Conservation (phyloP, 306 rosid genomes). For the Acacia melanoxylon region DNA sequence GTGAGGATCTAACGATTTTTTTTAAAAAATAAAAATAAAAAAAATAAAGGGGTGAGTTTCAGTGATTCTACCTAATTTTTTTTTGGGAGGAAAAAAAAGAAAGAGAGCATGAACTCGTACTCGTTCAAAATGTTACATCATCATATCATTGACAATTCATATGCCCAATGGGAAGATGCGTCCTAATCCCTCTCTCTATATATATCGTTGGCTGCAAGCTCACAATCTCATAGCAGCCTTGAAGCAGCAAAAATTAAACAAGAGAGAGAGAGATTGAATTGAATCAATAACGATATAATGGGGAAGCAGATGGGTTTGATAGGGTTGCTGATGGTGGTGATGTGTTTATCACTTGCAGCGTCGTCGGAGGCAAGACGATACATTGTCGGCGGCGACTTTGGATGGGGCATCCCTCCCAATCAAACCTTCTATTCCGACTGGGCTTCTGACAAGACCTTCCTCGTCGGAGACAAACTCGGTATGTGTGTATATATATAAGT, state of each 20-base stretch:
- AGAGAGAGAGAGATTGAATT: background rate
- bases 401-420: background rate
- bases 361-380: background rate
- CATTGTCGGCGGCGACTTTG: background rate
- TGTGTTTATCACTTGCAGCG: background rate
- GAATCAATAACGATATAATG: background rate
- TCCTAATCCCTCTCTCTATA: background rate
- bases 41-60: too few species aligned
- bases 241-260: background rate
- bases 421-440: slow-evolving; percentile 4
- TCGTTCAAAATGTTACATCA: background rate
- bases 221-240: background rate
- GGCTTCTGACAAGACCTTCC: background rate
- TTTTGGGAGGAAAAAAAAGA: background rate
- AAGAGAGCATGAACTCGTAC: background rate
- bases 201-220: background rate
- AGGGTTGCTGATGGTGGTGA: background rate
- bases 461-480: background rate
- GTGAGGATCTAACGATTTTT: too few species aligned
- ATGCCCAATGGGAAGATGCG: background rate
- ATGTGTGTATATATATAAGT: too few species aligned
- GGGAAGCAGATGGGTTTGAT: background rate
- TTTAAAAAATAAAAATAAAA: too few species aligned
- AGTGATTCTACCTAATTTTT: background rate
- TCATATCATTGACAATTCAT: background rate